Conservation (phyloP, 192 early-diverging fungal species). For the Pecoramyces ruminantium region DNA sequence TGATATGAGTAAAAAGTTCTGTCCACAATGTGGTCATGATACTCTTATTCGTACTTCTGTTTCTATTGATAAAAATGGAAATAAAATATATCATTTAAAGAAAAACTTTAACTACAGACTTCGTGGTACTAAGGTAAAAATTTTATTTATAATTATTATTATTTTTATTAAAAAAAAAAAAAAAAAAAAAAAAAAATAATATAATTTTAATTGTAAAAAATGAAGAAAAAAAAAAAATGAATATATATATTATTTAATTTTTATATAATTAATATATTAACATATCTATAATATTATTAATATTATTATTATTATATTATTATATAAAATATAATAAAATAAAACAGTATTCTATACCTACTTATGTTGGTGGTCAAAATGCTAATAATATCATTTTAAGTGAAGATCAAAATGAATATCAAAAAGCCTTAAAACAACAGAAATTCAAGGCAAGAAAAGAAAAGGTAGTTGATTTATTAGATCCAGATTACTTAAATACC, state of each 20-base stretch:
- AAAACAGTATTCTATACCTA: constrained; percentile 59
- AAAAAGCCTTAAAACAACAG: constrained; percentile 25
- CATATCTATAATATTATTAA: background rate
- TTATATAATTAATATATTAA: background rate
- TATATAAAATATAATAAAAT: too few species aligned
- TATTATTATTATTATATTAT: background rate
- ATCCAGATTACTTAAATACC: constrained; percentile 35
- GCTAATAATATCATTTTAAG: constrained; percentile 55
- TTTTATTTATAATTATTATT: background rate
- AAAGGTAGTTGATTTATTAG: constrained; percentile 34
- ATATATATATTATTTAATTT: too few species aligned
- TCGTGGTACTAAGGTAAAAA: constrained; percentile 61
- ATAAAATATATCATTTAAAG: constrained; percentile 67
- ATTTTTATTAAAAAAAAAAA: too few species aligned
- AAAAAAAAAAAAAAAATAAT: too few species aligned
- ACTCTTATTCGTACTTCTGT: constrained; percentile 72
- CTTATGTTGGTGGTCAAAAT: constrained; percentile 60
- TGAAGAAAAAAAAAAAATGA: too few species aligned
- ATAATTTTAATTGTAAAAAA: too few species aligned
- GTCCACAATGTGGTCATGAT: constrained; percentile 75
- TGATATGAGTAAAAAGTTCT: constrained; percentile 86
- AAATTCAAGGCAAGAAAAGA: constrained; percentile 21
- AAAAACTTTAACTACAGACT: constrained; percentile 77
- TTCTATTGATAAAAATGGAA: constrained; percentile 61
- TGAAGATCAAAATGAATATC: constrained; percentile 81